Conservation (phyloP, 2,329 filamentous ascomycete species). For the Aureobasidium sp. region DNA sequence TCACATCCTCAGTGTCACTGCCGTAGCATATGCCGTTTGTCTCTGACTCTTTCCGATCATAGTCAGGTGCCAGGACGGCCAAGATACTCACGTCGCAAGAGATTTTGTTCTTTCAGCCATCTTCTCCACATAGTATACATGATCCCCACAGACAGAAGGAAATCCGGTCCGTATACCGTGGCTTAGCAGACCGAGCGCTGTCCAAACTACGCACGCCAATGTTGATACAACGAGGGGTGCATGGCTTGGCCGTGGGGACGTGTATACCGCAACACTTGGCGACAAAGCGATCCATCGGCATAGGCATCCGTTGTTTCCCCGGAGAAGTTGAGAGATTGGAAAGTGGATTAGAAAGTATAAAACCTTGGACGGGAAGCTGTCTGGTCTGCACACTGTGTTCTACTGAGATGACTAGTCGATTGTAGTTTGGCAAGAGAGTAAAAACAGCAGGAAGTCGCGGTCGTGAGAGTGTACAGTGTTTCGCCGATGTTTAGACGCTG, state of each 20-base stretch:
- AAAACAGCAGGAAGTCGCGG: no score
- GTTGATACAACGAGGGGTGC: neutral
- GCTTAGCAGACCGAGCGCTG: neutral
- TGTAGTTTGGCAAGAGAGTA: no score
- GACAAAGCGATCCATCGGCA: no score
- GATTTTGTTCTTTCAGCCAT: neutral
- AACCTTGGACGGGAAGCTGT: no score
- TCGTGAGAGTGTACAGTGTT: no score
- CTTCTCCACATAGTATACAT: neutral
- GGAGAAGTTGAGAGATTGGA: no score
- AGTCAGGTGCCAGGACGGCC: neutral
- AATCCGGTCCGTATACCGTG: neutral
- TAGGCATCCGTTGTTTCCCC: no score
- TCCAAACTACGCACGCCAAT: neutral
- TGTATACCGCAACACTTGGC: neutral
- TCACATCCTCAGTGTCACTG: neutral
- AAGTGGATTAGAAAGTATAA: no score
- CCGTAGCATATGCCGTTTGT: neutral
- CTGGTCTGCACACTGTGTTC: no score
- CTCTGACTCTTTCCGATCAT: neutral
- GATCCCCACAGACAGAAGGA: neutral
- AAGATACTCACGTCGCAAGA: slow-evolving; percentile 4
- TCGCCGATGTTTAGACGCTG: no score
- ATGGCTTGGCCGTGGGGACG: slow-evolving; percentile 12
- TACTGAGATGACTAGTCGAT: no score